Base-by-base conservation (phyloP, 176 grass and related monocot genomes). In the Aegilops bicornis region DNA sequence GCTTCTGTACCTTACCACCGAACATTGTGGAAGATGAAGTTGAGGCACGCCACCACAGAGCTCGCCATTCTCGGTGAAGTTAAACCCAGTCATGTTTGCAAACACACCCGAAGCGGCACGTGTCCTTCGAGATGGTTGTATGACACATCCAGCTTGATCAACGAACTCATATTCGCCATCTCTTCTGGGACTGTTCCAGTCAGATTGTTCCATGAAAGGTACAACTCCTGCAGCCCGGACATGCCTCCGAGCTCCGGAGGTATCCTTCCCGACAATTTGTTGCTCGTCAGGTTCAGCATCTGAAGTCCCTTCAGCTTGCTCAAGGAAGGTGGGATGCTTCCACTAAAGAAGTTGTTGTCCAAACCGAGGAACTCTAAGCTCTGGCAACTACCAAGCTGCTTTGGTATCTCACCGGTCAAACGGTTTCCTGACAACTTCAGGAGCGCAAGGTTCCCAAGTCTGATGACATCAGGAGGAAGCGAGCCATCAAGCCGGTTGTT, bases 351-450 rank as follows among this genome's bases (percentile, higher is more conserved):
- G 37, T 93, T 93, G 42, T 22, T 12, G 25, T 80, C 78, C 48
- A 93, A 30, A 22, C 72, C 85, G 7, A 93, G 89, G 15, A 88
- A 91, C 69, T 93, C 89, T 59, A 91, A 20, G 76, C 89, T 91
- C 52, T 82, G 73, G 80, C 84, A 93, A 11, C 67, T 52, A 0
- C 71, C 92, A 6, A 91, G 87, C 36, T 85, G 71, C 0, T 8
- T 0, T 7, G 92, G 86, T 2, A 93, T 43, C 30, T 86, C 69
- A 3, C 92, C 80, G 2, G 83, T 65, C 76, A 93, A 86, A 22
- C 13, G 71, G 69, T 94, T 94, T 30, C 78, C 12, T 0, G 83
- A 84, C 3, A 94, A 29, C 30, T 29, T 71, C 13, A 94, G 4
- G 0, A 77, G 80, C 2, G 78, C 89, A 2, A 94, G 74, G 10